These are phyloP conservation scores for Lachnellula subtilissima DNA, from an alignment of 2,329 filamentous ascomycete genomes.

Conservation along the genomic window DNA sequence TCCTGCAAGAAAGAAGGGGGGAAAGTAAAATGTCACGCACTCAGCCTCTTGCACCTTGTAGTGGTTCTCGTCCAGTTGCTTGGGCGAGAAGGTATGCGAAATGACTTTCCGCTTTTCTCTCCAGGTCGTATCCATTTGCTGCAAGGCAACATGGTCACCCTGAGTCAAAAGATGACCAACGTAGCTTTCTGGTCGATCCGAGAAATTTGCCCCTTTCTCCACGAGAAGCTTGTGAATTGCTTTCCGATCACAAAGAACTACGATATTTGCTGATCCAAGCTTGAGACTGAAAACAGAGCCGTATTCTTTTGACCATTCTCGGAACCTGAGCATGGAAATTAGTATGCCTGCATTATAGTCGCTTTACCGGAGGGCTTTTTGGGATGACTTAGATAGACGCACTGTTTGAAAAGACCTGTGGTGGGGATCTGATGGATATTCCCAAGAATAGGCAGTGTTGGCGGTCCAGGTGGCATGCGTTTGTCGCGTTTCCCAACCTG, in stretches of 20 bases:
- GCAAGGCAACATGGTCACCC: too few species aligned
- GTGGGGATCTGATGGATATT: constrained; percentile 13
- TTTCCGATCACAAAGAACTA: constrained; percentile 2
- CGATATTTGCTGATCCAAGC: constrained; percentile 5
- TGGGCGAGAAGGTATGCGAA: neutral
- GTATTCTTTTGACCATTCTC: constrained; percentile 2
- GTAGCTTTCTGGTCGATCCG: constrained; percentile 1
- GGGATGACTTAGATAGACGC: too few species aligned
- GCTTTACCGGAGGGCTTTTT: too few species aligned
- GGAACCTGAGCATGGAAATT: neutral
- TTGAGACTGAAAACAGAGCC: constrained; percentile 4
- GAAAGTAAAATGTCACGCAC: too few species aligned
- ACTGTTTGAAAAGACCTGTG: neutral
- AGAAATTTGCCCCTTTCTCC: constrained; percentile 5
- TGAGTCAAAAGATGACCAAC: neutral
- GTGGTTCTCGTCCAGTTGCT: too few species aligned
- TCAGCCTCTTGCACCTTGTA: too few species aligned
- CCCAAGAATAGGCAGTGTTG: constrained; percentile 16
- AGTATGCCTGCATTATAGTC: too few species aligned
- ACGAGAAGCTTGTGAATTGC: constrained; percentile 2
- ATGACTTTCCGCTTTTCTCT: constrained; percentile 2
- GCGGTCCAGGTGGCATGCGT: constrained; percentile 15
- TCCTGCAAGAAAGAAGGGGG: too few species aligned
- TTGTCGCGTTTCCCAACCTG: constrained; percentile 8
- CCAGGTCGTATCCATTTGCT: neutral